Evolutionary conservation across 108 stramenopile species (phyloP).

Genomic region (Skeletonema costatum): DNA sequence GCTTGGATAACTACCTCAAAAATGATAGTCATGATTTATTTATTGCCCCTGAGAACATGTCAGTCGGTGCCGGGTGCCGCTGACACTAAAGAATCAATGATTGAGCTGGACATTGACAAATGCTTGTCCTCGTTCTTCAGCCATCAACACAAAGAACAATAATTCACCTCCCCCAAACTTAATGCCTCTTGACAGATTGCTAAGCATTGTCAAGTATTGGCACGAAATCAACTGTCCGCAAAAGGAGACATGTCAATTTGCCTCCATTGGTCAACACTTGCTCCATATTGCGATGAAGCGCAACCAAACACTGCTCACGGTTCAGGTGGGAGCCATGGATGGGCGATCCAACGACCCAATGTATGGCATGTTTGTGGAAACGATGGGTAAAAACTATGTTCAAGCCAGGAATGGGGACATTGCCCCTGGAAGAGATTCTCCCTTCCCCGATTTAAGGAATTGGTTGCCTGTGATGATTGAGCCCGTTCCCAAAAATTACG

Average conservation of each 20-base stretch:
- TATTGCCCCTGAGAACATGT: too few relatives aligned
- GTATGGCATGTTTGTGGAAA: neutral
- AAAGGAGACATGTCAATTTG: neutral
- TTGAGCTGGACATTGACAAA: neutral
- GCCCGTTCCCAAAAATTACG: constrained; percentile 20
- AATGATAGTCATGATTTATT: too few relatives aligned
- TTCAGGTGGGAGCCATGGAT: constrained; percentile 8
- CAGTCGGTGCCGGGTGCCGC: too few relatives aligned
- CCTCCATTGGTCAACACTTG: neutral
- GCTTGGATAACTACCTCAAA: too few relatives aligned
- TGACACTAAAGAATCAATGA: too few relatives aligned
- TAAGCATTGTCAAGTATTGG: neutral
- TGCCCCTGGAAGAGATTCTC: neutral
- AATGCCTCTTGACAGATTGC: neutral
- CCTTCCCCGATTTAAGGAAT: neutral
- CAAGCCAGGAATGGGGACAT: too few relatives aligned
- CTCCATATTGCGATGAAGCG: neutral
- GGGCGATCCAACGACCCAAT: constrained; percentile 5
- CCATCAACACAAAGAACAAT: neutral
- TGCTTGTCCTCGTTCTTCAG: neutral
- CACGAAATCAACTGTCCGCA: neutral
- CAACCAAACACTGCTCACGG: neutral
- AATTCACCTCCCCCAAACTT: neutral
- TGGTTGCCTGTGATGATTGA: constrained; percentile 22
- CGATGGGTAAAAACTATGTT: too few relatives aligned